Base-by-base conservation (phyloP, 495 filamentous ascomycete species). In the Aspergillus bridgeri region DNA sequence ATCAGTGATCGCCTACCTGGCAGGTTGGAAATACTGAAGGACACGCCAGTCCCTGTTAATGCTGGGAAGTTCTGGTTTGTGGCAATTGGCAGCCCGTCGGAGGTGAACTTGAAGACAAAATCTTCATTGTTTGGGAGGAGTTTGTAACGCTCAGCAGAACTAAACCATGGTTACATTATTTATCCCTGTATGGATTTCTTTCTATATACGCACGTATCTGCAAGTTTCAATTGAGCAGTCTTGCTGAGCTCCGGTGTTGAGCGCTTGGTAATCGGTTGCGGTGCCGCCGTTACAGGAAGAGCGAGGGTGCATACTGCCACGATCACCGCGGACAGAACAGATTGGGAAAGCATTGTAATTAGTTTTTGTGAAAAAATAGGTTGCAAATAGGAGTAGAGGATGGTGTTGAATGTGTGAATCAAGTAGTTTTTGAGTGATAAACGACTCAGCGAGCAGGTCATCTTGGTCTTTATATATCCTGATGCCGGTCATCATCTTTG, bases 101-200 rank as follows among this genome's bases (percentile, higher is more conserved):
- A 58, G 21, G 47, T 69, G 66, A 79, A 80, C 64, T 80, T 69
- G 58, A 75, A 82, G 59, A 70, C 27, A 62, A 76, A 80, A 60
- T 71, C 71, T 6, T 60, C 49, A 56, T 76, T 60, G 13, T 65
- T 65, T 17, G 66, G 57, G 25, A 80, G 71, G 18, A 75, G 65
- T 45, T 62, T 29, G 49, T 73, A 70, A 17, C 72, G 70, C 22
- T 79, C 77, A 48, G 72, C 61, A 20, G 64, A 56, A 13, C 63
- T 71, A 27, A 5, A 49, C 2, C 46, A 17, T 42, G 17, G 5
- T 21, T 27, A 2, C 19, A 23, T 58, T 58, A 56, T 29, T 29
- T 3, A 1, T 3, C 5, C 11, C 27, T 29, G 27, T 3, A 1
- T 29, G 27, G 27, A 6, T 7, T 29, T 3, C 27, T 18, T 17